Conservation (phyloP, 331 rosid genomes). For the Telfairia occidentalis region DNA sequence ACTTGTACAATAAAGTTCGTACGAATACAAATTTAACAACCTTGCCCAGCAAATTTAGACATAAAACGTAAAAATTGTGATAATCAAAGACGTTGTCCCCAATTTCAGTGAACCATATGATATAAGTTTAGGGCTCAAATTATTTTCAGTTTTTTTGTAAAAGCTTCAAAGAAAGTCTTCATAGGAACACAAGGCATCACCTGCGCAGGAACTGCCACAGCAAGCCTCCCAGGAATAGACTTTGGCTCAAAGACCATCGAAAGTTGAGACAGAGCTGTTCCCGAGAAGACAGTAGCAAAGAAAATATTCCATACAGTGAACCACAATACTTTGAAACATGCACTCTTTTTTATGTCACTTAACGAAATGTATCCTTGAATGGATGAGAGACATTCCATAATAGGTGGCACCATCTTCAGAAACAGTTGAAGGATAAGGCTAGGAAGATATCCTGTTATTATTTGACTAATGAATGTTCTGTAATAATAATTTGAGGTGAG, state of each 20-base stretch:
- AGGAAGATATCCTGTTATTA: conserved; percentile 92
- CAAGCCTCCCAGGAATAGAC: conserved; percentile 61
- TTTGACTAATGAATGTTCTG: conserved; percentile 67
- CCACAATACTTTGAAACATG: conserved; percentile 80
- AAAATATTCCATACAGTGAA: conserved; percentile 89
- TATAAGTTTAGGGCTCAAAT: not conserved
- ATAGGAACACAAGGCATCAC: conserved; percentile 33
- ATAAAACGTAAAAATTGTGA: not conserved
- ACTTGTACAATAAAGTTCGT: not conserved
- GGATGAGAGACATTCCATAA: conserved; percentile 77
- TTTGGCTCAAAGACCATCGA: conserved; percentile 54
- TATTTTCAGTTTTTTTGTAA: not conserved
- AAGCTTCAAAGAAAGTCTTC: conserved; percentile 5
- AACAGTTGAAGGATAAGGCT: conserved; percentile 80
- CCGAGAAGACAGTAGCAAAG: conserved; percentile 84
- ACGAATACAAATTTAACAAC: not conserved
- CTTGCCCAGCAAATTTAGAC: conserved; percentile 5
- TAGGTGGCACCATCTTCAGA: conserved; percentile 70
- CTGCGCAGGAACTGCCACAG: conserved; percentile 81
- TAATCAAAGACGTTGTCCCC: not conserved
- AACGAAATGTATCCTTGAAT: conserved; percentile 78
- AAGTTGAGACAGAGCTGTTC: conserved; percentile 47
- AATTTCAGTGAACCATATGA: not conserved
- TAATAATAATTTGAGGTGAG: conserved; percentile 22
- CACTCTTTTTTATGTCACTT: conserved; percentile 74